A percentile compares a stretch with the other conserved stretches of the same genome.
phyloP scores from a whole-genome alignment of 768 basidiomycete genomes.

The Mycena latifolia region DNA sequence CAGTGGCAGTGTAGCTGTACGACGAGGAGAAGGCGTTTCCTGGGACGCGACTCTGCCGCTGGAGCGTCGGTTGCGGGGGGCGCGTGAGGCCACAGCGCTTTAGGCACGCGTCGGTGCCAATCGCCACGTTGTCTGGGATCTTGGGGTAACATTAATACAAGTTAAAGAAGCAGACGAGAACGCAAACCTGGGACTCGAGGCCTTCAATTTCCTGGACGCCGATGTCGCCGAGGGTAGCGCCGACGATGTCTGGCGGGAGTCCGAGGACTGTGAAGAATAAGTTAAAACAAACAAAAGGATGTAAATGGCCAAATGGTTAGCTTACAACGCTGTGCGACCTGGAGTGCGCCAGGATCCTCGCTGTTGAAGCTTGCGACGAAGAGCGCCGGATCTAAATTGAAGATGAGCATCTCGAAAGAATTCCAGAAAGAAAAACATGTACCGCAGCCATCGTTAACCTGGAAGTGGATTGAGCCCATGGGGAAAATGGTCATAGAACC shows the following conservation, averaged over 20 bases:
- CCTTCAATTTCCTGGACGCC: constrained; percentile 31
- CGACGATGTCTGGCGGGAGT: constrained; percentile 36
- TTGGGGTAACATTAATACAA: background rate
- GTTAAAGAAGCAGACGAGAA: constrained; percentile 29
- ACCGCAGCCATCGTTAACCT: constrained; percentile 38
- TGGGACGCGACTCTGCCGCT: constrained; percentile 21
- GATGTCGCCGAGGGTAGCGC: constrained; percentile 34
- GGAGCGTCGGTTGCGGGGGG: constrained; percentile 20
- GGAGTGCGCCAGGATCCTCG: constrained; percentile 32
- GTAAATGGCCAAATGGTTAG: too few relatives aligned
- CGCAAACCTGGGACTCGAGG: constrained; percentile 33
- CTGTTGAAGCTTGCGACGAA: constrained; percentile 36
- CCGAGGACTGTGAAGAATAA: constrained; percentile 34
- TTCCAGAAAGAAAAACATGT: constrained; percentile 30
- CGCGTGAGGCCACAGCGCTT: constrained; percentile 35
- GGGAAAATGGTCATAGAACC: constrained; percentile 36
- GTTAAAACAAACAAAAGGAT: constrained; percentile 1
- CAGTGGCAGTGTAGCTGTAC: too few relatives aligned
- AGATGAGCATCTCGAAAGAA: constrained; percentile 37
- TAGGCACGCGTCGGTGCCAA: constrained; percentile 29
- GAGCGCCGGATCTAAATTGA: constrained; percentile 26
- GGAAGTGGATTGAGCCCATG: constrained; percentile 37
- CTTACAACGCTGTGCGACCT: constrained; percentile 37
- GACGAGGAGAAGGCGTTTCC: constrained; percentile 9
- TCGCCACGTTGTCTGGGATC: constrained; percentile 35